phyloP scores from a whole-genome alignment of 2,329 filamentous ascomycete species.

The Sordariomycetes sp. region DNA sequence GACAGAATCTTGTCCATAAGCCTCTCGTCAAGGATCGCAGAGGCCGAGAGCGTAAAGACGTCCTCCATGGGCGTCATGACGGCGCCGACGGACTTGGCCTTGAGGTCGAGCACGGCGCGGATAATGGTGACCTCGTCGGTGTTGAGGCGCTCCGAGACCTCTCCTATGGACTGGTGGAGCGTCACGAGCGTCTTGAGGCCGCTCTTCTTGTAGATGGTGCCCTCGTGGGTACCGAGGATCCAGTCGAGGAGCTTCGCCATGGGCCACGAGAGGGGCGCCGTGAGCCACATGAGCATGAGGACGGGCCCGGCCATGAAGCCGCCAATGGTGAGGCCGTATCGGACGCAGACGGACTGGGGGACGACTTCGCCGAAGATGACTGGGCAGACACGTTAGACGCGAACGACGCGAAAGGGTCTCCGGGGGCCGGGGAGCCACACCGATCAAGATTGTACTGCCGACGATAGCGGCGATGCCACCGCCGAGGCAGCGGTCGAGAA shows the following conservation, averaged over 20 bases:
- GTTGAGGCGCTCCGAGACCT: constrained; percentile 78
- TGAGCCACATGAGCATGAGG: constrained; percentile 78
- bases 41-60: constrained; percentile 92
- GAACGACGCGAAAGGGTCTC: background rate
- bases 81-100: constrained; percentile 84
- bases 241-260: constrained; percentile 91
- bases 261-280: constrained; percentile 83
- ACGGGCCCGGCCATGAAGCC: constrained; percentile 88
- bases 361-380: constrained; percentile 98
- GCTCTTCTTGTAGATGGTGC: constrained; percentile 95
- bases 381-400: constrained; percentile 20
- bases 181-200: constrained; percentile 94
- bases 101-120: constrained; percentile 87
- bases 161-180: constrained; percentile 81
- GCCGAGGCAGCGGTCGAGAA: constrained; percentile 84
- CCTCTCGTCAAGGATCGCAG: constrained; percentile 80
- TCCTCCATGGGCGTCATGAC: constrained; percentile 99
- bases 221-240: constrained; percentile 86
- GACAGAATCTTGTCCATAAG: constrained; percentile 92
- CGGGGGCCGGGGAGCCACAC: constrained; percentile 34
- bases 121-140: constrained; percentile 99
- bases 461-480: constrained; percentile 91
- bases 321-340: constrained; percentile 88
- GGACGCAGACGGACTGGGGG: constrained; percentile 90
- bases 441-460: constrained; percentile 85